Evolutionary conservation across 176 grass and related monocot genomes (phyloP).

Genomic region (Phoenix roebelenii): DNA sequence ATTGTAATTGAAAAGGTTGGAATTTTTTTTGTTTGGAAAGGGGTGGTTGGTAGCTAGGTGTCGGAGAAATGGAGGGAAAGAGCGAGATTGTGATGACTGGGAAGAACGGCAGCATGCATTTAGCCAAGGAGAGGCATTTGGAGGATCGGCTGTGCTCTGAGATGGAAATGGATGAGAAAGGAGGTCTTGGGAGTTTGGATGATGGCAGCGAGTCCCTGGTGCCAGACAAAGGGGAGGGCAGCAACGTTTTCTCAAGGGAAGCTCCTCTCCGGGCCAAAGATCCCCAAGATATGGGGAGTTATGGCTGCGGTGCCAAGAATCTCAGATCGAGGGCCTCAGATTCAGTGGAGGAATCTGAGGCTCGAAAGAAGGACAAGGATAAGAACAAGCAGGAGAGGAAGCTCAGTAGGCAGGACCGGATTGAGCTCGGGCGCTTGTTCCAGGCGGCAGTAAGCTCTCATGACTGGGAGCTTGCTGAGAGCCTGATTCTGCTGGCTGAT

Average conservation of each 20-base stretch:
- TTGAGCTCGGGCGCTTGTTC: conserved; percentile 61
- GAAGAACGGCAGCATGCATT: conserved; percentile 24
- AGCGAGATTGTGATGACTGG: conserved; percentile 17
- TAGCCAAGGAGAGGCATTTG: conserved; percentile 27
- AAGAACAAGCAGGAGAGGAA: conserved; percentile 55
- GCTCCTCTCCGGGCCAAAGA: conserved; percentile 32
- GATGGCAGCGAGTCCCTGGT: conserved; percentile 1
- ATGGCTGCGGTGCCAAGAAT: conserved; percentile 34
- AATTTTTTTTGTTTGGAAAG: not conserved
- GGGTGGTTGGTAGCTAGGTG: not conserved
- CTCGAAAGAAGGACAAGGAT: conserved; percentile 33
- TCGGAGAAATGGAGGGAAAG: conserved; percentile 30
- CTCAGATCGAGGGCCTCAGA: conserved; percentile 51
- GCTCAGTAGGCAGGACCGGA: conserved; percentile 57
- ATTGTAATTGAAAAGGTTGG: not conserved
- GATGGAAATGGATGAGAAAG: conserved; percentile 57
- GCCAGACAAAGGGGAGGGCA: conserved; percentile 30
- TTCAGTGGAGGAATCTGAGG: conserved; percentile 43
- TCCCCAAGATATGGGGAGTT: conserved; percentile 24
- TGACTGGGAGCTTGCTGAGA: conserved; percentile 53
- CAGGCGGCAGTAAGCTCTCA: conserved; percentile 61
- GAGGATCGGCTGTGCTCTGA: conserved; percentile 24
- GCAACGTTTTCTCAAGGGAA: conserved; percentile 48
- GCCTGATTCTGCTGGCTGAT: conserved; percentile 50
- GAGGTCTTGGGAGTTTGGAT: not conserved